Conservation (phyloP, 1,284 basidiomycete genomes). For the Amylostereum chailletii region DNA sequence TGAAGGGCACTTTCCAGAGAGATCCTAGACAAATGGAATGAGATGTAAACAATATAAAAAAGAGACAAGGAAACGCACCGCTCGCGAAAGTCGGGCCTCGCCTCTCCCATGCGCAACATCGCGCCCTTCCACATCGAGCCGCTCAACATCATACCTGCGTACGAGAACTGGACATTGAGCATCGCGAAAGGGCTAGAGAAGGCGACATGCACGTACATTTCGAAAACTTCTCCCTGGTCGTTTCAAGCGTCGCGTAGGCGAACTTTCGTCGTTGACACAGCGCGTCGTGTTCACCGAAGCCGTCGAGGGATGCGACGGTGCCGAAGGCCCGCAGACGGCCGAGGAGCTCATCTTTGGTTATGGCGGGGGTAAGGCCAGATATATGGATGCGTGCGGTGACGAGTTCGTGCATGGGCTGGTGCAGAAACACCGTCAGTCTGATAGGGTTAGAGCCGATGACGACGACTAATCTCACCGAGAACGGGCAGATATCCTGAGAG, state of each 20-base stretch:
- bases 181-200: slow-evolving; percentile 2
- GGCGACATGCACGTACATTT: slow-evolving; percentile 41
- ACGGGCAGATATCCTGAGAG: too few species aligned
- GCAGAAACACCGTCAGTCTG: neutral
- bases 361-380: slow-evolving; percentile 61
- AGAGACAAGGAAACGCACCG: slow-evolving; percentile 29
- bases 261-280: slow-evolving; percentile 61
- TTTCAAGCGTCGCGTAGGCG: slow-evolving; percentile 64
- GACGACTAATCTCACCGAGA: too few species aligned
- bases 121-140: slow-evolving; percentile 78
- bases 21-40: slow-evolving; percentile 21
- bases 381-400: slow-evolving; percentile 60
- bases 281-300: slow-evolving; percentile 54
- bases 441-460: too few species aligned
- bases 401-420: slow-evolving; percentile 24
- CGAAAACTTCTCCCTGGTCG: slow-evolving; percentile 45
- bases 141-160: slow-evolving; percentile 65
- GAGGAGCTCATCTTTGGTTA: slow-evolving; percentile 49
- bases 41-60: neutral
- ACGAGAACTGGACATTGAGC: neutral
- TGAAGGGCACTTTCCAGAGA: slow-evolving; percentile 22
- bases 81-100: slow-evolving; percentile 60
- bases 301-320: slow-evolving; percentile 58
- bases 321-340: slow-evolving; percentile 58
- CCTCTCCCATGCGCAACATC: slow-evolving; percentile 74